Evolutionary conservation across 306 rosid genomes (phyloP).

Genomic region (Vigna unguiculata): DNA sequence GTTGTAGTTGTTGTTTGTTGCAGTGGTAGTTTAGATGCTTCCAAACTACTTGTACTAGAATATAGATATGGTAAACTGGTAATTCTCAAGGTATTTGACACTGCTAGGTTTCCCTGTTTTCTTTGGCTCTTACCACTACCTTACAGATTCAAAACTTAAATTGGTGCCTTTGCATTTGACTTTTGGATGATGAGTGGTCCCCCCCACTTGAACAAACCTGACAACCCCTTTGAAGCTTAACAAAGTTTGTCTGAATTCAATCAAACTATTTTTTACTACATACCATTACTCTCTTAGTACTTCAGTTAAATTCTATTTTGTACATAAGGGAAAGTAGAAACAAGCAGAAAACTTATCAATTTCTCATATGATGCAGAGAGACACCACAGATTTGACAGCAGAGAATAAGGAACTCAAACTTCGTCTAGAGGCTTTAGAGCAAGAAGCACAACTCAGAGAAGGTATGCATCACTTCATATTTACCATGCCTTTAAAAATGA

Average conservation of each 20-base stretch:
- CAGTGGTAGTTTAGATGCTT: constrained; percentile 2
- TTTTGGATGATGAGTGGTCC: constrained; percentile 23
- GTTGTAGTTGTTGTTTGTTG: background rate
- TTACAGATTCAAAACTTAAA: background rate
- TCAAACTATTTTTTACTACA: constrained; percentile 1
- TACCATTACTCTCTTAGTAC: background rate
- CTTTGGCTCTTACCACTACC: background rate
- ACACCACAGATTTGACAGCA: constrained; percentile 69
- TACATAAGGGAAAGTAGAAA: background rate
- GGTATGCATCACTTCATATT: constrained; percentile 55
- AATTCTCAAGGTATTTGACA: background rate
- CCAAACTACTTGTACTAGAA: background rate
- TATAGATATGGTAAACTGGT: too few species aligned
- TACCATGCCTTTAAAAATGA: constrained; percentile 26
- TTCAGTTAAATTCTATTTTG: constrained; percentile 23
- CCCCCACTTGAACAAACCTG: background rate
- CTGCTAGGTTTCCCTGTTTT: background rate
- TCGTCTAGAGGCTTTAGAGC: constrained; percentile 87
- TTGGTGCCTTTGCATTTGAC: constrained; percentile 19
- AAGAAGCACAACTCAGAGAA: constrained; percentile 90
- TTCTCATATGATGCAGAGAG: constrained; percentile 77
- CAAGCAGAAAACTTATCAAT: constrained; percentile 26
- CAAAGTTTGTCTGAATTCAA: background rate
- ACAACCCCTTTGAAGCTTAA: constrained; percentile 3
- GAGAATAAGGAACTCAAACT: constrained; percentile 93